Conservation (phyloP, 257 asterid species). For the Cordia subcordata region DNA sequence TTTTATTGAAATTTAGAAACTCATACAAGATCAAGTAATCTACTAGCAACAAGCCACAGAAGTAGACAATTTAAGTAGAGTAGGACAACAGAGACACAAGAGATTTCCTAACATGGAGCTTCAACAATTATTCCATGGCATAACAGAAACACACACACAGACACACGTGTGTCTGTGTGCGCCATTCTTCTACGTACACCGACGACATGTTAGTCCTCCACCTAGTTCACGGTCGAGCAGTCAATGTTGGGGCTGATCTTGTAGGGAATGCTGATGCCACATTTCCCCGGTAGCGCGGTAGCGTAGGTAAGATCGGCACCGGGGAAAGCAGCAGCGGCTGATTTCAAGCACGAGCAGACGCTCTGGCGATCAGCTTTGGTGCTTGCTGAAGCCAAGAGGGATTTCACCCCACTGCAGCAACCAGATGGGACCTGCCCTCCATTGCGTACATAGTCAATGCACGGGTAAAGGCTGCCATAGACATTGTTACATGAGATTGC, state of each 20-base stretch:
- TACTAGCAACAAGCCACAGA: background rate
- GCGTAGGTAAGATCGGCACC: constrained; percentile 23
- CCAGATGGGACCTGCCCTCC: background rate
- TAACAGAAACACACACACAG: too few species aligned
- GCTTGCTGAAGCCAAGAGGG: constrained; percentile 6
- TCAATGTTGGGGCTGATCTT: constrained; percentile 43
- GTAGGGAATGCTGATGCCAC: constrained; percentile 51
- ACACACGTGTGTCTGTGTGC: too few species aligned
- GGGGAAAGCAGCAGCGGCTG: constrained; percentile 28
- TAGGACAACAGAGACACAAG: too few species aligned
- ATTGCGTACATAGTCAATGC: background rate
- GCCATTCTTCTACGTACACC: too few species aligned
- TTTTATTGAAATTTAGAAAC: background rate
- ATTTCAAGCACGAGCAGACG: constrained; percentile 52
- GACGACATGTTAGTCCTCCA: too few species aligned
- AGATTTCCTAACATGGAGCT: too few species aligned
- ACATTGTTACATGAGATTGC: background rate
- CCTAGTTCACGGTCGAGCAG: constrained; percentile 19
- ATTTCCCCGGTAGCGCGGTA: constrained; percentile 37
- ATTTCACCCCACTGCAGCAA: constrained; percentile 1
- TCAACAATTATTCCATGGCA: too few species aligned
- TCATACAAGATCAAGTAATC: background rate
- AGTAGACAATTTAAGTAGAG: background rate
- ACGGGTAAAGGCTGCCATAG: background rate
- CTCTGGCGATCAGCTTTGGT: constrained; percentile 42